phyloP scores from a whole-genome alignment of 2,329 filamentous ascomycete genomes.

The Acarospora socialis region DNA sequence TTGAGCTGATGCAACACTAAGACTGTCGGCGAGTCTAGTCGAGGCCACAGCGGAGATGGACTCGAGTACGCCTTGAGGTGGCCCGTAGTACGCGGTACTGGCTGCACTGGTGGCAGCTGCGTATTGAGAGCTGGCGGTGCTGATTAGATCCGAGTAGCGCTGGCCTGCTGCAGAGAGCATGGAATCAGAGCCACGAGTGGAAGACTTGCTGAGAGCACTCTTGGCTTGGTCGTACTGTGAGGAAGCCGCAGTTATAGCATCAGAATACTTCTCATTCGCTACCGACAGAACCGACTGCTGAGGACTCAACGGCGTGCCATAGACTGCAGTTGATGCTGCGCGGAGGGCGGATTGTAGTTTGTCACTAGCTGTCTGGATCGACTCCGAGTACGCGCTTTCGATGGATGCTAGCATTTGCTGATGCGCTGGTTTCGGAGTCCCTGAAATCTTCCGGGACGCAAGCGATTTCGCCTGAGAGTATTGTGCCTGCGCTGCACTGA shows the following conservation, averaged over 20 bases:
- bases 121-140: conserved; percentile 13
- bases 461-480: conserved; percentile 54
- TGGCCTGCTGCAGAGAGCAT: conserved; percentile 19
- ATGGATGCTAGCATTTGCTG: conserved; percentile 56
- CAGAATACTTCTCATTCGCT: conserved; percentile 21
- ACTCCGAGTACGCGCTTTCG: conserved; percentile 52
- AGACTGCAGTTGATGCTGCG: conserved; percentile 36
- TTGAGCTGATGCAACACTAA: conserved; percentile 55
- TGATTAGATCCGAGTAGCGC: conserved; percentile 13
- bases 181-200: conserved; percentile 36
- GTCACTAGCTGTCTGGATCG: conserved; percentile 46
- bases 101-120: conserved; percentile 23
- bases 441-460: conserved; percentile 52
- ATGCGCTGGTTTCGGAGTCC: conserved; percentile 54
- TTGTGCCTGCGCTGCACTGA: conserved; percentile 51
- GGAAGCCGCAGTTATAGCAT: conserved; percentile 18
- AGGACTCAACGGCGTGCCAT: conserved; percentile 29
- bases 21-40: conserved; percentile 54
- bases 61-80: conserved; percentile 34
- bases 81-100: conserved; percentile 22
- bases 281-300: conserved; percentile 12
- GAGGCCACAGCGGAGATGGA: conserved; percentile 55
- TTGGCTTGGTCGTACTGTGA: conserved; percentile 25
- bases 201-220: conserved; percentile 24
- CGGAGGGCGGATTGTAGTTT: conserved; percentile 42